phyloP scores from a whole-genome alignment of 495 filamentous ascomycete genomes.

The Pseudotulostoma volvatum region DNA sequence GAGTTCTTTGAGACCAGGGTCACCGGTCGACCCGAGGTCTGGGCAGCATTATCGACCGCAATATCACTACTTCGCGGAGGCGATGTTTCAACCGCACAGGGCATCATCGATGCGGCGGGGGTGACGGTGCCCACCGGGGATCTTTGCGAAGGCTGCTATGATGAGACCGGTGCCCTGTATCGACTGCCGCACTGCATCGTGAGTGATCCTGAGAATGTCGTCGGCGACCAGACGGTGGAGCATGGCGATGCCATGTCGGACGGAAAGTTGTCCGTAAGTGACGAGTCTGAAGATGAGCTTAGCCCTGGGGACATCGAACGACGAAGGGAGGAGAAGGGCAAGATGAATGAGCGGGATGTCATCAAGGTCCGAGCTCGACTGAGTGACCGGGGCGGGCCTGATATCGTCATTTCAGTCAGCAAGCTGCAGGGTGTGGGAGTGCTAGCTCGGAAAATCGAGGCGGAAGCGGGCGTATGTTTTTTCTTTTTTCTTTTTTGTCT shows the following conservation, averaged over 20 bases:
- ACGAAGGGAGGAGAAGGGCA: constrained; percentile 48
- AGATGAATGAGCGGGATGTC: constrained; percentile 34
- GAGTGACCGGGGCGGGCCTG: constrained; percentile 49
- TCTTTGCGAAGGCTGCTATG: constrained; percentile 58
- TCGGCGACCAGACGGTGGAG: constrained; percentile 17
- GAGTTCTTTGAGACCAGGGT: constrained; percentile 80
- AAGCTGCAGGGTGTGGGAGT: constrained; percentile 46
- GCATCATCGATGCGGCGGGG: constrained; percentile 55
- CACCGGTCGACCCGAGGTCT: constrained; percentile 58
- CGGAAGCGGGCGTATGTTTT: constrained; percentile 45
- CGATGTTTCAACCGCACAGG: constrained; percentile 60
- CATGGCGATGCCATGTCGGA: constrained; percentile 25
- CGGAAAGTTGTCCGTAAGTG: constrained; percentile 26
- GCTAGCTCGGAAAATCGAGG: constrained; percentile 43
- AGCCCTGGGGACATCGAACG: constrained; percentile 37
- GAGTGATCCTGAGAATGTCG: constrained; percentile 55
- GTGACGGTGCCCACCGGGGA: constrained; percentile 65
- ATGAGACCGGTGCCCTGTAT: constrained; percentile 61
- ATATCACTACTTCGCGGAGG: constrained; percentile 44
- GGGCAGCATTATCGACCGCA: constrained; percentile 53
- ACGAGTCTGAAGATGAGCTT: constrained; percentile 30
- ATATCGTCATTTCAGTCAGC: constrained; percentile 43
- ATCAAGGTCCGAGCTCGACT: constrained; percentile 47
- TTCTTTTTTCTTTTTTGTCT: constrained; percentile 1
- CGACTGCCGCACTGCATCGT: constrained; percentile 60